A percentile compares a stretch with the other conserved stretches of the same genome.
phyloP scores from a whole-genome alignment of 108 stramenopile genomes.

The Aurantiochytrium sp. region DNA sequence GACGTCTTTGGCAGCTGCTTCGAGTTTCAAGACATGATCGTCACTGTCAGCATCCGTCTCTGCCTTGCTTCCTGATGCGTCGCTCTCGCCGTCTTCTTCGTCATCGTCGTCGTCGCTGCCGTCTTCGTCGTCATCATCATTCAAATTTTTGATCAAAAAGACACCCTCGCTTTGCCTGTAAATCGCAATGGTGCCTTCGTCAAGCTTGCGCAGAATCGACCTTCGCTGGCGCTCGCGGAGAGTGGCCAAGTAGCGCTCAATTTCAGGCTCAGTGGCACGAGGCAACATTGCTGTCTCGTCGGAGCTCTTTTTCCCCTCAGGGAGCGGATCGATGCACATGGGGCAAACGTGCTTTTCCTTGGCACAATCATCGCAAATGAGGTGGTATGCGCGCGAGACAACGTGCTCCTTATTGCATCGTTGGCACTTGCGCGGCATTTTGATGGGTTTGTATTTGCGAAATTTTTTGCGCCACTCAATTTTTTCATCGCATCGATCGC shows the following conservation, averaged over 20 bases:
- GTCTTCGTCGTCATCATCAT: constrained; percentile 14
- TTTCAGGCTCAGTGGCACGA: constrained; percentile 8
- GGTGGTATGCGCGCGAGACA: constrained; percentile 72
- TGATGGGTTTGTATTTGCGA: constrained; percentile 78
- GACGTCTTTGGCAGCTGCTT: no score
- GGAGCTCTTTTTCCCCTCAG: not conserved
- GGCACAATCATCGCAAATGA: constrained; percentile 65
- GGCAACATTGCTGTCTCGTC: not conserved
- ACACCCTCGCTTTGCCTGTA: constrained; percentile 11
- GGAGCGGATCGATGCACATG: constrained; percentile 29
- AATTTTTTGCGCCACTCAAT: constrained; percentile 84
- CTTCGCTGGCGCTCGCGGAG: constrained; percentile 54
- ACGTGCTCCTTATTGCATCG: constrained; percentile 48
- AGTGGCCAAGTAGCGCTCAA: constrained; percentile 41
- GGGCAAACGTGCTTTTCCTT: constrained; percentile 43
- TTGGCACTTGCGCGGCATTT: constrained; percentile 70
- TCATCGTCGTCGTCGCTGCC: constrained; percentile 24
- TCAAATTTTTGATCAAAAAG: not conserved
- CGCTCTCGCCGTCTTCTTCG: constrained; percentile 26
- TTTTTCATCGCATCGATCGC: constrained; percentile 79
- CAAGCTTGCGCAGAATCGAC: constrained; percentile 54
- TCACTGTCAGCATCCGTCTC: not conserved
- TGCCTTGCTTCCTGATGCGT: not conserved
- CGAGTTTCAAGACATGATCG: not conserved
- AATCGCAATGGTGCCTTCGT: constrained; percentile 24